Percentiles rank a stretch among this genome's conserved stretches.
phyloP scores from a whole-genome alignment of 1,139 yeast genomes.

The Kluyveromyces marxianus region DNA sequence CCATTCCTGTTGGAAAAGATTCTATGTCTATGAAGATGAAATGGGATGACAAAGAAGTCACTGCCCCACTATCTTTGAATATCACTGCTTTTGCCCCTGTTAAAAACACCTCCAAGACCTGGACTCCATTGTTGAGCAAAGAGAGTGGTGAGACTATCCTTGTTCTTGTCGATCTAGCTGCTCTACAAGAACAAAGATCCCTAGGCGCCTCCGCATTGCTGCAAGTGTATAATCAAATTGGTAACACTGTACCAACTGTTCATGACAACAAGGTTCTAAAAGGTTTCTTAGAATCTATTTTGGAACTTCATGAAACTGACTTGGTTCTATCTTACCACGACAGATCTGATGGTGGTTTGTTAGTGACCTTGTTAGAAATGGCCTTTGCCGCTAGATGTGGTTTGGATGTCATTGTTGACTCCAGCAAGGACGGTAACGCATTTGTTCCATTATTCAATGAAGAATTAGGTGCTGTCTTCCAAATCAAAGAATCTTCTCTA shows the following conservation, averaged over 20 bases:
- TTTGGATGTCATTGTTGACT: constrained; percentile 39
- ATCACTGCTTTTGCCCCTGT: constrained; percentile 92
- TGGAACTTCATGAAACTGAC: constrained; percentile 59
- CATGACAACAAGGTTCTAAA: constrained; percentile 59
- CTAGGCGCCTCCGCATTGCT: constrained; percentile 94
- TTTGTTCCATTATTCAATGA: constrained; percentile 72
- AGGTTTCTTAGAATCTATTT: constrained; percentile 60
- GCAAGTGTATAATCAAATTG: constrained; percentile 85
- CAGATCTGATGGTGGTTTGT: constrained; percentile 93
- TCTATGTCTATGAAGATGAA: constrained; percentile 99
- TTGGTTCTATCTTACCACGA: constrained; percentile 88
- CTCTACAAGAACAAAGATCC: constrained; percentile 42
- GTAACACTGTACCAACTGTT: constrained; percentile 77
- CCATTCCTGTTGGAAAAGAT: constrained; percentile 98
- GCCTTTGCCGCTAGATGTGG: constrained; percentile 96
- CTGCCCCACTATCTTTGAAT: constrained; percentile 89
- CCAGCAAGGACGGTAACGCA: constrained; percentile 30
- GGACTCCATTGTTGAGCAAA: constrained; percentile 81
- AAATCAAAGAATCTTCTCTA: constrained; percentile 50
- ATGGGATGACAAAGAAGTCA: constrained; percentile 89
- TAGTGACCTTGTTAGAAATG: constrained; percentile 85
- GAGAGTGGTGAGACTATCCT: constrained; percentile 49
- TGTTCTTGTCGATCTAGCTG: constrained; percentile 76
- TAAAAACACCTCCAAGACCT: constrained; percentile 73
- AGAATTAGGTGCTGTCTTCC: constrained; percentile 96